Base-by-base conservation (phyloP, 2,329 filamentous ascomycete genomes). In the Penicillium frequentans region DNA sequence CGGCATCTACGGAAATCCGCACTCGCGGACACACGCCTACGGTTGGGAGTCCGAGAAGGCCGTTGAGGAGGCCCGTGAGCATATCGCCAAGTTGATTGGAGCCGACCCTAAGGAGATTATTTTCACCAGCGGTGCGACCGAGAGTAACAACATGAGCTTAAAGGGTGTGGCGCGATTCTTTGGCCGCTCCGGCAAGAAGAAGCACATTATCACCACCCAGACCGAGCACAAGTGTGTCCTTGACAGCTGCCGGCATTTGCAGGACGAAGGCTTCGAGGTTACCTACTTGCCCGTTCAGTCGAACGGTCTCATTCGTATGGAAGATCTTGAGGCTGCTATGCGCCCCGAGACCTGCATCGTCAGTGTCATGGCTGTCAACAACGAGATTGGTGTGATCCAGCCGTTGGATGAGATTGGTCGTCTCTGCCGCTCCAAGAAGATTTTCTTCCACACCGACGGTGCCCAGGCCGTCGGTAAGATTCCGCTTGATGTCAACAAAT, bases 141-240 rank as follows among this genome's bases (percentile, higher is more conserved):
- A 99, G 80, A 97, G 92, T 73, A 99, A 99, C 79, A 99, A 99
- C 71, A 99, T 99, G 95, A 96, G 92, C 76, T 91, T 99, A 80
- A 99, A 99, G 80, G 95, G 95, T 62, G 93, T 99, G 9, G 93
- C 95, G 21, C 85, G 93, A 62, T 99, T 99, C 79, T 97, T 97
- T 73, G 92, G 91, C 64, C 86, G 91, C 56, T 87, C 86, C 2
- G 93, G 92, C 68, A 97, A 97, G 86, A 98, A 98, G 86, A 96
- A 90, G 79, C 95, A 99, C 77, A 93, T 99, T 70, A 92, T 99
- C 75, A 99, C 95, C 24, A 91, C 87, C 39, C 95, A 98, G 79
- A 99, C 95, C 0, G 95, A 99, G 78, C 95, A 99, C 83, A 99
- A 99, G 81, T 99, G 95, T 77, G 95, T 99, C 16, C 83, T 99